Evolutionary conservation across 108 stramenopile species (phyloP).

Genomic region (Cylindrotheca fusiformis): DNA sequence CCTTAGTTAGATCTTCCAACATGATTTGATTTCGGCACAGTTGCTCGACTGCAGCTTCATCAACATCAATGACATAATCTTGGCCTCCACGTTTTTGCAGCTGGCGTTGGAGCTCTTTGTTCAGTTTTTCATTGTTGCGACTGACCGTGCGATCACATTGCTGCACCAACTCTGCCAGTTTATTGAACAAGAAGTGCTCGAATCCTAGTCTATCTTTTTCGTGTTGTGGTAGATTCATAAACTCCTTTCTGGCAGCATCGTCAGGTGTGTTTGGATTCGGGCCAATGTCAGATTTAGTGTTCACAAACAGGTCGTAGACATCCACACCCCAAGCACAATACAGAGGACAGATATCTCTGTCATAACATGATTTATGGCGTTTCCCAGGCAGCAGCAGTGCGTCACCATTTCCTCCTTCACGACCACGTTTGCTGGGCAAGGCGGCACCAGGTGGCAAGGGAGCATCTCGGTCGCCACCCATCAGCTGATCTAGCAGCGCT

Average conservation of each 20-base stretch:
- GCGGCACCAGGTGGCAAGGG: constrained; percentile 54
- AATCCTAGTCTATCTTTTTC: constrained; percentile 81
- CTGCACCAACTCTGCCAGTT: constrained; percentile 71
- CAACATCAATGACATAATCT: constrained; percentile 48
- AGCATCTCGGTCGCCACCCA: constrained; percentile 88
- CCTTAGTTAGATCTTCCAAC: constrained; percentile 52
- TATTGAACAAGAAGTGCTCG: constrained; percentile 66
- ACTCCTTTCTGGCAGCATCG: constrained; percentile 72
- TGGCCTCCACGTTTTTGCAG: constrained; percentile 50
- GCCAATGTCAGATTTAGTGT: constrained; percentile 84
- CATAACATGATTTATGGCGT: constrained; percentile 71
- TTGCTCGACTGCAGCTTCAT: constrained; percentile 54
- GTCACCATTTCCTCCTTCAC: constrained; percentile 12
- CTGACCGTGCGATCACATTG: constrained; percentile 72
- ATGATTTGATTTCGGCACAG: constrained; percentile 51
- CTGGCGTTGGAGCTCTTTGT: constrained; percentile 60
- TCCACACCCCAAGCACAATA: constrained; percentile 90
- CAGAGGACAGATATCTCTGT: constrained; percentile 78
- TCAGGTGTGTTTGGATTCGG: constrained; percentile 67
- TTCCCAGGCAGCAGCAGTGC: constrained; percentile 44
- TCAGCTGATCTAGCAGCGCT: constrained; percentile 79
- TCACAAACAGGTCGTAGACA: constrained; percentile 85
- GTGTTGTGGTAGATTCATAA: constrained; percentile 48
- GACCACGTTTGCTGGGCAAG: constrained; percentile 32
- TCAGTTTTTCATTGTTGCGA: constrained; percentile 82